phyloP scores from a whole-genome alignment of 139 green algal species.

The Gonium pectorale region DNA sequence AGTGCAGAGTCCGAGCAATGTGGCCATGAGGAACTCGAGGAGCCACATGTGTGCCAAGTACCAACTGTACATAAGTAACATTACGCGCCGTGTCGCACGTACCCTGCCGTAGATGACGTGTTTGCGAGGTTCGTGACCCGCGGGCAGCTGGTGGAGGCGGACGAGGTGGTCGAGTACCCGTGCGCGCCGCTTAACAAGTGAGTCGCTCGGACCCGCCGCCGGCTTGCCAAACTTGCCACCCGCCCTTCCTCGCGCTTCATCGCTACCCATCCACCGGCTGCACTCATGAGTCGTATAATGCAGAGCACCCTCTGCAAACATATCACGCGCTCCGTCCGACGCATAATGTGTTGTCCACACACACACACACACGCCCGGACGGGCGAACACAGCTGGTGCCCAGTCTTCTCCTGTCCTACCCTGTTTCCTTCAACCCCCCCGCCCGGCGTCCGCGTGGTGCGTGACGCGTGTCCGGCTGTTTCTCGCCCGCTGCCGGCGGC shows the following conservation, averaged over 20 bases:
- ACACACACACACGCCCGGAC: too few relatives aligned
- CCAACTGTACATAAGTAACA: neutral
- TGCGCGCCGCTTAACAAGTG: slow-evolving; percentile 6
- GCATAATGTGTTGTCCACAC: too few relatives aligned
- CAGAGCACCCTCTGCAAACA: neutral
- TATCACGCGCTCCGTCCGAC: neutral
- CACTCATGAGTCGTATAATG: neutral
- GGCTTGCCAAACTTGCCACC: neutral
- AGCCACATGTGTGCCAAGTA: too few relatives aligned
- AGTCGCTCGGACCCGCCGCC: neutral
- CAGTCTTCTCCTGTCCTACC: too few relatives aligned
- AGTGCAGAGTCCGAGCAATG: too few relatives aligned
- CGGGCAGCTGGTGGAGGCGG: slow-evolving; percentile 21
- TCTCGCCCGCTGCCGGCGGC: too few relatives aligned
- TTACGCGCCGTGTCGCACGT: neutral
- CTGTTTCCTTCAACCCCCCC: neutral
- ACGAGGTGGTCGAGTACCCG: slow-evolving; percentile 18
- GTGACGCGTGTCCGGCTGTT: too few relatives aligned
- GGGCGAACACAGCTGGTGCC: too few relatives aligned
- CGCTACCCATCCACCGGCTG: neutral
- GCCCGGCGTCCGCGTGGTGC: too few relatives aligned
- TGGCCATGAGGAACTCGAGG: too few relatives aligned
- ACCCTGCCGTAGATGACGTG: neutral
- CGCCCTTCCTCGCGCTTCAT: neutral
- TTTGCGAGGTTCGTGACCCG: slow-evolving; percentile 9